Evolutionary conservation across 202 grass and related monocot genomes (phyloP), one percentile per base, ranked within the genome.

Genomic region (Carex arenaria): DNA sequence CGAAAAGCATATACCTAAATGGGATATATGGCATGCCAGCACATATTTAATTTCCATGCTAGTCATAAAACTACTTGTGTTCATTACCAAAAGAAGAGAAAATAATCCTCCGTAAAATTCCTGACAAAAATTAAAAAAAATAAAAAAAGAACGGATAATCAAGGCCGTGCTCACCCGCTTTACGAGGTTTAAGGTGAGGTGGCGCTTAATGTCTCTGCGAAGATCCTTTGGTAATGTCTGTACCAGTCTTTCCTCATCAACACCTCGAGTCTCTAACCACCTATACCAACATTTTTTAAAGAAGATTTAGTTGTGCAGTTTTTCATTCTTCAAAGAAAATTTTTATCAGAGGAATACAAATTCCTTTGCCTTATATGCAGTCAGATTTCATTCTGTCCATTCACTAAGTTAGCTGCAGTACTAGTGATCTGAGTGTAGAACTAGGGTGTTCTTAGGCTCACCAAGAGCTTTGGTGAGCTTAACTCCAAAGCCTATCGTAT

Each of bases 201-300:
- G 94, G 4, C 94, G 89, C 45, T 93, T 97, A 56, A 97, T 97
- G 80, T 97, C 94, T 85, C 94, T 91, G 85, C 91, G 87, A 81
- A 97, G 89, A 77, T 97, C 94, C 77, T 93, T 97, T 3, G 94
- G 94, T 81, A 97, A 90, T 23, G 82, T 93, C 84, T 97, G 94
- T 81, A 97, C 91, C 84, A 97, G 85, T 87, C 61, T 89, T 91
- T 97, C 94, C 86, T 97, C 94, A 80, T 97, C 94, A 32, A 97
- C 94, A 81, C 91, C 94, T 45, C 91, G 90, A 20, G 91, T 97
- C 74, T 97, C 94, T 82, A 97, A 80, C 94, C 94, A 97, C 67
- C 85, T 82, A 15, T 7, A 64, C 32, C 62, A 56, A 36, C 22
- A 52, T 10, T 30, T 69, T 63, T 38, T 56, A 69, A 12, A 67